Conservation (phyloP, 495 filamentous ascomycete species). For the Neurospora sp. region DNA sequence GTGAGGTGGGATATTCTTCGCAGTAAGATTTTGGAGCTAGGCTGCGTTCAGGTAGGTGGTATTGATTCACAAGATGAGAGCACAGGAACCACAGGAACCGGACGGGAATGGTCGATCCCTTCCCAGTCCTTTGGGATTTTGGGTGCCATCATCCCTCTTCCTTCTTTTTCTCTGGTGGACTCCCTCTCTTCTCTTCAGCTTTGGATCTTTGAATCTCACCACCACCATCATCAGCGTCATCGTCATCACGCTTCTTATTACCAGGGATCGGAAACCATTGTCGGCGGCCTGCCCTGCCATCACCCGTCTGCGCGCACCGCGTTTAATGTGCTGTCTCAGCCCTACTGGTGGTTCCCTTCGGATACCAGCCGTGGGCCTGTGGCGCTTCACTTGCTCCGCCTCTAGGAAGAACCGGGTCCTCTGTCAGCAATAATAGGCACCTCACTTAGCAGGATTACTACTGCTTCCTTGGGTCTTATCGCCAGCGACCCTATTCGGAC, state of each 20-base stretch:
- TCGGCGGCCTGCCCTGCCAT: background rate
- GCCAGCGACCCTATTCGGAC: slow-evolving; percentile 1
- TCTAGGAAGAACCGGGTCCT: background rate
- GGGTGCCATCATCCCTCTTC: background rate
- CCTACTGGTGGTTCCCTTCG: background rate
- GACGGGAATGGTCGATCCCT: background rate
- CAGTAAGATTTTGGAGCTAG: background rate
- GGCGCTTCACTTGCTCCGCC: background rate
- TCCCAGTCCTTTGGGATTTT: background rate
- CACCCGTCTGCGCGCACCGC: background rate
- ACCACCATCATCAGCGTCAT: background rate
- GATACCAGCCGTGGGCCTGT: background rate
- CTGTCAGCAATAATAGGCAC: background rate
- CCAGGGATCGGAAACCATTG: background rate
- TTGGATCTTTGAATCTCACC: background rate
- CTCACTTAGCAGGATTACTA: background rate
- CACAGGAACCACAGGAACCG: background rate
- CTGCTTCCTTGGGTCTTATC: background rate
- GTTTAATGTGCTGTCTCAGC: background rate
- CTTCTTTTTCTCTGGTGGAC: background rate
- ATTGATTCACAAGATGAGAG: background rate
- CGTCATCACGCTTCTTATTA: background rate
- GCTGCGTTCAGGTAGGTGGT: background rate
- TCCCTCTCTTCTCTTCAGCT: background rate
- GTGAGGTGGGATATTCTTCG: background rate